phyloP scores from a whole-genome alignment of 225 moss, liverwort and hornwort species.

The Thuidium tamariscinum region DNA sequence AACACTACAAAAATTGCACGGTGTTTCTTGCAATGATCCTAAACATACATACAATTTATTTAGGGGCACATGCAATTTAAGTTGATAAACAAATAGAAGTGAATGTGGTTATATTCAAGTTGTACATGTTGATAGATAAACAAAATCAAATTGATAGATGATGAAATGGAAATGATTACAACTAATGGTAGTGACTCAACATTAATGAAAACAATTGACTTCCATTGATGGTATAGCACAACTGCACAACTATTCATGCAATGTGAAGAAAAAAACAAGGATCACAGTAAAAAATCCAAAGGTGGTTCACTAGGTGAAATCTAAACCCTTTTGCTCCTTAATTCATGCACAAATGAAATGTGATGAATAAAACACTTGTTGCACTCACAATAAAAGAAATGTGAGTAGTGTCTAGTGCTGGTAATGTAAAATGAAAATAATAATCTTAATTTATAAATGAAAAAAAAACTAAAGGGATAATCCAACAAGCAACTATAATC shows the following conservation, averaged over 20 bases:
- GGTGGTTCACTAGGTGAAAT: background rate
- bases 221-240: rapidly evolving
- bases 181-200: background rate
- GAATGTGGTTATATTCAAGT: background rate
- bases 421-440: background rate
- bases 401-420: too few species aligned
- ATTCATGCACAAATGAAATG: rapidly evolving
- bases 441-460: background rate
- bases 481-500: background rate
- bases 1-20: too few species aligned
- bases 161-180: background rate
- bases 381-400: background rate
- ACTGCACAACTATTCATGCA: background rate
- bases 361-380: background rate
- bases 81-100: background rate
- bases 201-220: background rate
- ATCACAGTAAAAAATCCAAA: too few species aligned
- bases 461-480: rapidly evolving
- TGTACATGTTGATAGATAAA: background rate
- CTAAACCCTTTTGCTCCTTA: too few species aligned
- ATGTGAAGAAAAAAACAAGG: background rate
- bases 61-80: too few species aligned
- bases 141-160: background rate
- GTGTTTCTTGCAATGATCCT: too few species aligned
- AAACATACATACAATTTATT: too few species aligned